These are phyloP conservation scores for Monosporascus sp. DNA, from an alignment of 2,329 filamentous ascomycete genomes.

Conservation along the genomic window DNA sequence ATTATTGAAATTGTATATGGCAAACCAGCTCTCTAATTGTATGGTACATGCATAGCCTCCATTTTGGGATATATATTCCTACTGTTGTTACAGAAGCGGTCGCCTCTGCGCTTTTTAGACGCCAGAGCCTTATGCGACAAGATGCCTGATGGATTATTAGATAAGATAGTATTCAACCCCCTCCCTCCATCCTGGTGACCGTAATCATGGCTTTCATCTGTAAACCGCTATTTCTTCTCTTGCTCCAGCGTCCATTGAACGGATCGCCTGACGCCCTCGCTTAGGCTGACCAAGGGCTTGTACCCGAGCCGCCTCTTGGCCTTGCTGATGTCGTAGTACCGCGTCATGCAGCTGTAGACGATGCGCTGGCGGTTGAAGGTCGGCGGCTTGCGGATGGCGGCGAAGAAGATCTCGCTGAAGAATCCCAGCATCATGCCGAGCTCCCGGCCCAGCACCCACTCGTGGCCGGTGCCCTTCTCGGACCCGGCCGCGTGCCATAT, in stretches of 20 bases:
- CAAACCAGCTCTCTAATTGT: not conserved
- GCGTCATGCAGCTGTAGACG: constrained; percentile 66
- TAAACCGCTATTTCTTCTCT: constrained; percentile 31
- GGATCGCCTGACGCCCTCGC: constrained; percentile 56
- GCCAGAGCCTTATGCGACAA: not conserved
- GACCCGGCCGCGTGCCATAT: constrained; percentile 65
- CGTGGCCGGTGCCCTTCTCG: constrained; percentile 45
- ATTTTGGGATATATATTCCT: not conserved
- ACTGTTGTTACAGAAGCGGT: not conserved
- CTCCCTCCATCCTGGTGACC: not conserved
- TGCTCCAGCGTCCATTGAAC: constrained; percentile 53
- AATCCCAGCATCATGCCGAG: constrained; percentile 49
- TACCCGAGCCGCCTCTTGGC: constrained; percentile 68
- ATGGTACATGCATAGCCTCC: not conserved
- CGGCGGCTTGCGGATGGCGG: constrained; percentile 45
- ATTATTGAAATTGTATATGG: not conserved
- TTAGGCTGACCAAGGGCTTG: constrained; percentile 58
- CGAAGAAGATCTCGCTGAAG: constrained; percentile 48
- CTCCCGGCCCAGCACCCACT: constrained; percentile 50
- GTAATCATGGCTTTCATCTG: not conserved
- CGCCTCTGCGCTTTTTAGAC: not conserved
- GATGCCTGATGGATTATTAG: not conserved
- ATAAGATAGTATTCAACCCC: too few species aligned
- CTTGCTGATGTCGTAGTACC: constrained; percentile 75
- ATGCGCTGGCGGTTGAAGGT: constrained; percentile 58